Evolutionary conservation across 345 rosid species (phyloP).

Genomic region (Gossypium raimondii): DNA sequence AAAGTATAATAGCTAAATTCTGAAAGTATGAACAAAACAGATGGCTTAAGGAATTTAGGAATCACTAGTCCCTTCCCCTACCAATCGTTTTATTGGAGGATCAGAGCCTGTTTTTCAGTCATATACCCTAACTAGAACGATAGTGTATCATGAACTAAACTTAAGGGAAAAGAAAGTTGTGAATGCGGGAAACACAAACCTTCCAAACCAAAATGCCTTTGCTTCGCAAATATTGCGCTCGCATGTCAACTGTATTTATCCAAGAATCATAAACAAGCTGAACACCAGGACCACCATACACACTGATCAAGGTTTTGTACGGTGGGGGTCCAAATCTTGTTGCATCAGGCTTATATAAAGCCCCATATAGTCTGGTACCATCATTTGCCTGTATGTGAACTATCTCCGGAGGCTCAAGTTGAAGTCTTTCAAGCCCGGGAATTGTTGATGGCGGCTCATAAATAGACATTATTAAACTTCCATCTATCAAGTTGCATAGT

Average conservation of each 20-base stretch:
- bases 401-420: slow-evolving; percentile 76
- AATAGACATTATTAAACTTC: slow-evolving; percentile 51
- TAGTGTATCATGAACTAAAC: background rate
- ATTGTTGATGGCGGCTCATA: slow-evolving; percentile 61
- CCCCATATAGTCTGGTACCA: slow-evolving; percentile 69
- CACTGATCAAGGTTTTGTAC: slow-evolving; percentile 74
- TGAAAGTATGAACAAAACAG: background rate
- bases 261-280: slow-evolving; percentile 76
- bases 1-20: background rate
- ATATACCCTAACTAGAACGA: background rate
- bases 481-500: slow-evolving; percentile 62
- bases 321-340: slow-evolving; percentile 87
- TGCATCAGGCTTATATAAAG: slow-evolving; percentile 71
- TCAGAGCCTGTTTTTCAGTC: background rate
- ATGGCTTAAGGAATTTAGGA: background rate
- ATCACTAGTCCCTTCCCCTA: background rate
- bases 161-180: background rate
- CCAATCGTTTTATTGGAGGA: background rate
- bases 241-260: slow-evolving; percentile 87
- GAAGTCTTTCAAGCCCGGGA: slow-evolving; percentile 48
- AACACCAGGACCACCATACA: slow-evolving; percentile 86
- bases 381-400: slow-evolving; percentile 64
- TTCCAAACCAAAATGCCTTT: slow-evolving; percentile 92
- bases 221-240: slow-evolving; percentile 85
- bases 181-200: slow-evolving; percentile 35